phyloP scores from a whole-genome alignment of 768 basidiomycete species.

The Grammothele lineata region DNA sequence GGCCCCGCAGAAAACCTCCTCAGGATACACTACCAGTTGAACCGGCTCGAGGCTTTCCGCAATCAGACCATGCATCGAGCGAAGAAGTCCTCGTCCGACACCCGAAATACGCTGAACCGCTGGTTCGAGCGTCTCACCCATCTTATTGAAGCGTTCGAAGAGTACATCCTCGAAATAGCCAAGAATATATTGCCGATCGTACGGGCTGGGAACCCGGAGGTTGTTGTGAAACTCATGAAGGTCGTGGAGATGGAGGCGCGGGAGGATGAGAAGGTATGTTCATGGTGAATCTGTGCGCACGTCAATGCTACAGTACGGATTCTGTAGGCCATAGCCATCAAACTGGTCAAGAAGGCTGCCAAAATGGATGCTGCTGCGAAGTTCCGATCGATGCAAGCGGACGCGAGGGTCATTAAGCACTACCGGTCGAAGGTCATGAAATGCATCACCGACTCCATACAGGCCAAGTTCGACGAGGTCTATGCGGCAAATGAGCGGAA shows the following conservation, averaged over 20 bases:
- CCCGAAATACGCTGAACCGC: slow-evolving; percentile 62
- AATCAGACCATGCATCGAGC: slow-evolving; percentile 95
- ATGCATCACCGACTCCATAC: slow-evolving; percentile 74
- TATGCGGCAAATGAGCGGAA: slow-evolving; percentile 60
- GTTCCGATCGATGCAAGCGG: slow-evolving; percentile 90
- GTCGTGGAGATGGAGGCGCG: slow-evolving; percentile 90
- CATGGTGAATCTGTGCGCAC: background rate
- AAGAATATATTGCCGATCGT: slow-evolving; percentile 76
- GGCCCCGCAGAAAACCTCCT: slow-evolving; percentile 89
- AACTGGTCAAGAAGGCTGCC: slow-evolving; percentile 90
- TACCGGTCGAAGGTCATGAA: slow-evolving; percentile 88
- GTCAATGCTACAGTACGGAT: background rate
- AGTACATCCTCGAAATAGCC: slow-evolving; percentile 75
- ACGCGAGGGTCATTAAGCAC: slow-evolving; percentile 90
- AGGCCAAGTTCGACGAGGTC: slow-evolving; percentile 62
- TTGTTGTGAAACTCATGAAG: slow-evolving; percentile 90
- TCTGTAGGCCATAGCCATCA: slow-evolving; percentile 81
- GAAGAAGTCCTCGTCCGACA: slow-evolving; percentile 68
- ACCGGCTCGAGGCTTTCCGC: slow-evolving; percentile 87
- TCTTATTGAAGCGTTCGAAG: slow-evolving; percentile 79
- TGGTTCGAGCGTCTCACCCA: slow-evolving; percentile 86
- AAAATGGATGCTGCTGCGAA: slow-evolving; percentile 91
- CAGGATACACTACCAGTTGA: slow-evolving; percentile 86
- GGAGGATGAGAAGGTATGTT: slow-evolving; percentile 86
- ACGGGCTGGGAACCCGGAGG: slow-evolving; percentile 72